These are phyloP conservation scores for Lipomyces spencermartinsiae DNA, from an alignment of 805 yeast species.

Conservation along the genomic window DNA sequence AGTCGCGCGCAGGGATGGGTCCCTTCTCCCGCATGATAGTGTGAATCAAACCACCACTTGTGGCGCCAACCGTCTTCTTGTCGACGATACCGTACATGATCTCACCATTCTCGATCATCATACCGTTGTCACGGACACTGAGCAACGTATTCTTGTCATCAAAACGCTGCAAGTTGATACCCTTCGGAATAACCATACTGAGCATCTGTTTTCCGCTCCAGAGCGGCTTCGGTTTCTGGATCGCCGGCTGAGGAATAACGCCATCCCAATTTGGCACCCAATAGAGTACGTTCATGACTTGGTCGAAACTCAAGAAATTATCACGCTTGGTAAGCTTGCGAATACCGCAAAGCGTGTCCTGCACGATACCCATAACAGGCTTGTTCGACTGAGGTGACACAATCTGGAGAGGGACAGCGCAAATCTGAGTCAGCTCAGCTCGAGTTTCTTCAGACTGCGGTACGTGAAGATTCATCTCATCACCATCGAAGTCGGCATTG, in stretches of 20 bases:
- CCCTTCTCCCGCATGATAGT: constrained; percentile 98
- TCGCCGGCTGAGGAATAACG: constrained; percentile 92
- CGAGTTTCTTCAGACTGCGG: constrained; percentile 98
- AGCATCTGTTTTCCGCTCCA: constrained; percentile 98
- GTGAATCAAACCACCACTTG: constrained; percentile 97
- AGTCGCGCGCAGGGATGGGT: constrained; percentile 82
- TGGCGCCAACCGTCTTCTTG: constrained; percentile 97
- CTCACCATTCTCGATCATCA: constrained; percentile 94
- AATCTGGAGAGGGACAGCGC: constrained; percentile 97
- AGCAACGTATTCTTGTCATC: constrained; percentile 85
- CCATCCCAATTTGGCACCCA: constrained; percentile 99
- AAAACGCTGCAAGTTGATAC: constrained; percentile 91
- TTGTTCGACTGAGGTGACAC: constrained; percentile 98
- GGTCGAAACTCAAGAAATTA: constrained; percentile 84
- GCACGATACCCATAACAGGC: constrained; percentile 99
- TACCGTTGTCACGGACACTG: constrained; percentile 92
- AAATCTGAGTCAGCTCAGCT: constrained; percentile 91
- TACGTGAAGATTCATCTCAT: constrained; percentile 99
- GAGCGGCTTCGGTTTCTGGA: constrained; percentile 89
- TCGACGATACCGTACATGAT: constrained; percentile 97
- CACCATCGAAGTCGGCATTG: constrained; percentile 99
- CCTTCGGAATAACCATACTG: constrained; percentile 92
- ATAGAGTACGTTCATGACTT: constrained; percentile 93
- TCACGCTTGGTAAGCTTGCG: constrained; percentile 95
- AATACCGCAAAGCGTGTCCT: constrained; percentile 96